Evolutionary conservation across 1,284 basidiomycete species (phyloP), one percentile per base, ranked within the genome.

Genomic region (Puccinia hordei): DNA sequence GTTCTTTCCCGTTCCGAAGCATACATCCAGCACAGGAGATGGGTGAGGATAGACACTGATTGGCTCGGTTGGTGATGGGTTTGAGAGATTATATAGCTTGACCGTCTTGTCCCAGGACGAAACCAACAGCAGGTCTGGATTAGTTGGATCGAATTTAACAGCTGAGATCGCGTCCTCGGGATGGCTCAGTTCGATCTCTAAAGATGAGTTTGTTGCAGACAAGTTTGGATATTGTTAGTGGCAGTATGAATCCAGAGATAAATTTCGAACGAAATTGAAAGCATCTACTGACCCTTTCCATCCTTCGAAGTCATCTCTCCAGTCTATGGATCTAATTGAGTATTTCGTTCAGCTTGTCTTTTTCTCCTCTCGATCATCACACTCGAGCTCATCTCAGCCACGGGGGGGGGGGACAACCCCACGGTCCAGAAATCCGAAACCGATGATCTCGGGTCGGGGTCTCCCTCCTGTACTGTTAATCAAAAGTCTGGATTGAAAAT

Each of bases 21-120:
- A 72, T 17, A 80, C 68, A 55, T 80, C 78, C 27, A 80, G 46
- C 27, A 80, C 68, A 27, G 69, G 41, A 33, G 78, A 73, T 30
- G 78, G 78, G 51, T 80, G 78, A 6, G 68, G 69, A 55, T 79
- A 79, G 41, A 79, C 66, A 10, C 33, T 57, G 41, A 72, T 8
- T 17, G 55, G 66, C 24, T 79, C 76, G 10, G 27, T 71, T 19
- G 76, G 66, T 17, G 74, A 22, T 1, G 61, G 1, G 38, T 65
- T 65, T 1, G 65, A 66, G 19, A 55, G 74, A 46, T 80, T 55
- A 41, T 49, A 80, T 17, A 80, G 57, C 44, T 73, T 80, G 38
- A 80, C 69, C 1, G 78, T 63, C 71, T 73, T 72, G 24, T 80
- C 78, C 78, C 78, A 80, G 24, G 78, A 80, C 24, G 78, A 80